Conservation (phyloP, 805 yeast genomes). For the Candida jianshihensis region DNA sequence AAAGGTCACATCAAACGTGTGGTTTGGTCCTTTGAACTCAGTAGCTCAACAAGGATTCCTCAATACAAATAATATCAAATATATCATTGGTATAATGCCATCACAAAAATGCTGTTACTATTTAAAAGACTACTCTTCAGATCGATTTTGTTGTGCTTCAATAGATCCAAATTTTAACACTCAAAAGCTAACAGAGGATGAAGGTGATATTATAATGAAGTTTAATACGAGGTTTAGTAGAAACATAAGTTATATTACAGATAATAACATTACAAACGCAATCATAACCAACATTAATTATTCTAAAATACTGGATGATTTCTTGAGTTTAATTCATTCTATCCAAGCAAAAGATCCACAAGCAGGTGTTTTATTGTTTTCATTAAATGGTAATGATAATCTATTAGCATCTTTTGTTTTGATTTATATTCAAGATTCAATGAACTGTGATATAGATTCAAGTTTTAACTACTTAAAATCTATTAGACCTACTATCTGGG, state of each 20-base stretch:
- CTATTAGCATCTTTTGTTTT: constrained; percentile 17
- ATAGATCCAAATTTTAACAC: constrained; percentile 29
- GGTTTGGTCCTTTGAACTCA: constrained; percentile 41
- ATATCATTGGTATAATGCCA: constrained; percentile 30
- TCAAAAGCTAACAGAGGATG: constrained; percentile 21
- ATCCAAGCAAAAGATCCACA: constrained; percentile 19
- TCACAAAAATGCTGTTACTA: constrained; percentile 26
- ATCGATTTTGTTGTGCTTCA: constrained; percentile 23
- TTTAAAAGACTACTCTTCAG: constrained; percentile 21
- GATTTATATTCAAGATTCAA: constrained; percentile 17
- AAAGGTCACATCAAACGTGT: constrained; percentile 31
- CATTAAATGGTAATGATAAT: constrained; percentile 24
- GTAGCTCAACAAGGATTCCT: constrained; percentile 33
- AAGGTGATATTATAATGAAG: constrained; percentile 19
- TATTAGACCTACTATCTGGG: constrained; percentile 20
- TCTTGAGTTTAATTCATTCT: constrained; percentile 11
- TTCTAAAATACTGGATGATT: constrained; percentile 20
- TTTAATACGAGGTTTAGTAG: constrained; percentile 23
- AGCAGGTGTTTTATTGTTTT: constrained; percentile 21
- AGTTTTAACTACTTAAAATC: constrained; percentile 19
- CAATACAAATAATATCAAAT: constrained; percentile 30
- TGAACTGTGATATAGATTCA: constrained; percentile 18
- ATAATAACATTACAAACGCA: constrained; percentile 16
- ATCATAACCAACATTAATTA: constrained; percentile 19
- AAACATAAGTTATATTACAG: constrained; percentile 13